Conservation (phyloP, 225 moss, liverwort and hornwort species). For the Pleurozium schreberi region DNA sequence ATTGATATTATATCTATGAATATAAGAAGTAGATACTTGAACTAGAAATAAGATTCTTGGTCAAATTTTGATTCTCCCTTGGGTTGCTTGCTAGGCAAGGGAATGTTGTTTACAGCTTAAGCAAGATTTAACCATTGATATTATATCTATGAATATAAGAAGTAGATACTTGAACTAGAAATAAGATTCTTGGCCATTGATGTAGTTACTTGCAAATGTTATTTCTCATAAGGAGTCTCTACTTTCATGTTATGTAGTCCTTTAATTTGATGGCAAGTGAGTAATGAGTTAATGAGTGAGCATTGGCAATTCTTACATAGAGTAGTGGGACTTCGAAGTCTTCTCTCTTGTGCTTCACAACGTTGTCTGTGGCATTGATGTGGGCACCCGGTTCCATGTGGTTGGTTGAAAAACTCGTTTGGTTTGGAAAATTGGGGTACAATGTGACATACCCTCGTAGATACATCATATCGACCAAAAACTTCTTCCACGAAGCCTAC, state of each 20-base stretch:
- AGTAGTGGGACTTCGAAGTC: constrained; percentile 89
- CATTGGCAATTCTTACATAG: background rate
- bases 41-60: too few relatives aligned
- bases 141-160: background rate
- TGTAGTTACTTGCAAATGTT: background rate
- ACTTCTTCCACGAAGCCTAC: constrained; percentile 99
- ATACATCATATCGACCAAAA: constrained; percentile 89
- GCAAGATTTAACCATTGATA: background rate
- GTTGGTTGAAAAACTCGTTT: constrained; percentile 88
- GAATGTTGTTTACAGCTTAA: background rate
- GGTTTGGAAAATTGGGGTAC: constrained; percentile 97
- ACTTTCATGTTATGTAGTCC: background rate
- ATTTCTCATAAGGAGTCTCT: background rate
- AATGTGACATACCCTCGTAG: constrained; percentile 85
- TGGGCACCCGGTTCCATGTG: constrained; percentile 98
- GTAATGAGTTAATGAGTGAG: background rate
- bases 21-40: too few relatives aligned
- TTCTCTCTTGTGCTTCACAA: constrained; percentile 53
- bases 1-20: too few relatives aligned
- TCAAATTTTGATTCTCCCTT: background rate
- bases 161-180: background rate
- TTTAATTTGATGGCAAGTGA: background rate
- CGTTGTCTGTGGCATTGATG: constrained; percentile 61
- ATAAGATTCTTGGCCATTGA: background rate
- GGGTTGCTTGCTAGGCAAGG: fast-evolving